Conservation (phyloP, 768 basidiomycete species). For the Punctularia strigosozonata region DNA sequence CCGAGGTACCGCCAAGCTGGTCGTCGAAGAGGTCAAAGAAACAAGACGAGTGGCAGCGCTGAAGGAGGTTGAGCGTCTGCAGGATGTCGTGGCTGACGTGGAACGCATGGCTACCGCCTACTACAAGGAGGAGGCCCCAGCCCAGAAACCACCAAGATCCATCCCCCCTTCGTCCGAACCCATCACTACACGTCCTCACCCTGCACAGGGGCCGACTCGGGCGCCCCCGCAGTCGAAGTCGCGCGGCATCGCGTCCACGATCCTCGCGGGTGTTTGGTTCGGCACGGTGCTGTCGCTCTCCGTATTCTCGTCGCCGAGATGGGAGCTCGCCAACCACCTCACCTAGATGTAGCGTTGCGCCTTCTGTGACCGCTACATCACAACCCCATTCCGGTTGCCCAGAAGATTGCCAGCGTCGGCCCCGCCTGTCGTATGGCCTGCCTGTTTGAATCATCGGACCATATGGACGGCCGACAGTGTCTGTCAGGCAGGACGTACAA, state of each 20-base stretch:
- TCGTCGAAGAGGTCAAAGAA: slow-evolving; percentile 56
- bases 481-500: no score
- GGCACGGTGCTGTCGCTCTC: slow-evolving; percentile 46
- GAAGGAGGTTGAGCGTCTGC: slow-evolving; percentile 38
- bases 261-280: slow-evolving; percentile 47
- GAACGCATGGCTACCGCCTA: slow-evolving; percentile 32
- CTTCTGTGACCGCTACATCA: no score
- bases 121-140: slow-evolving; percentile 18
- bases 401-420: no score
- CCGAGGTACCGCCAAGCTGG: slow-evolving; percentile 42
- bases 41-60: slow-evolving; percentile 27
- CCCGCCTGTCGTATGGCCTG: no score
- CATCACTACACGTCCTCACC: no score
- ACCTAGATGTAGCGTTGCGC: no score
- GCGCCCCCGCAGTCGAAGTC: no score
- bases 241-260: slow-evolving; percentile 29
- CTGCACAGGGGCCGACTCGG: no score
- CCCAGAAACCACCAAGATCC: slow-evolving; percentile 4
- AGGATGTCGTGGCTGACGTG: slow-evolving; percentile 36
- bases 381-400: no score
- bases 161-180: slow-evolving; percentile 13
- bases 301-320: slow-evolving; percentile 32
- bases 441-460: no score
- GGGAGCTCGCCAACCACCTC: no score
- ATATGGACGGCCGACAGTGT: no score